Evolutionary conservation across 495 filamentous ascomycete genomes (phyloP), one percentile per base, ranked within the genome.

Genomic region (Xylaria castorea): DNA sequence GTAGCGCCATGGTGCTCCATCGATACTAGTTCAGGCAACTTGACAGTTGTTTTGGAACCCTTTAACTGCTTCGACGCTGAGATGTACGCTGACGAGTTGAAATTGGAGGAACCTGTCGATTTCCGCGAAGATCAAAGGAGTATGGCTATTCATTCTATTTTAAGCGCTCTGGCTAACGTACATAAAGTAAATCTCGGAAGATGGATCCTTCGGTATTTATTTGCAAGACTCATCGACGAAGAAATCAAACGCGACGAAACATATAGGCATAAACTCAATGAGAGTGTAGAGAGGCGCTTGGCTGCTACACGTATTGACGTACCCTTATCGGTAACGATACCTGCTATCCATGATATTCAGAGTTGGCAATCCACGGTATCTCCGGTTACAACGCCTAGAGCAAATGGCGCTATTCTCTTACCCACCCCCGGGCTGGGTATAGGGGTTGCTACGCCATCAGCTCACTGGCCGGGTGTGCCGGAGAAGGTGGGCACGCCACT

Each of bases 61-160:
- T 97, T 96, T 75, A 94, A 96, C 73, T 98, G 96, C 79, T 99
- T 99, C 76, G 97, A 98, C 81, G 97, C 95, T 48, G 96, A 99
- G 79, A 92, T 97, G 83, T 99, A 99, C 79, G 95, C 94, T 1
- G 96, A 98, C 78, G 94, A 98, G 78, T 82, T 94, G 12, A 82
- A 89, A 20, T 68, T 95, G 61, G 86, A 91, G 25, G 92, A 97
- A 73, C 84, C 88, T 18, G 83, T 92, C 27, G 92, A 95, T 20
- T 97, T 97, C 76, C 87, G 92, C 58, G 95, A 98, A 73, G 96
- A 99, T 76, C 97, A 99, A 84, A 90, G 96, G 84, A 95, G 94
- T 97, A 90, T 79, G 92, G 79, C 5, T 42, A 55, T 16, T 64
- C n/a, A 34, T 36, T 32, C 6, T 62, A 48, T 22, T 48, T 53